Evolutionary conservation across 306 rosid genomes (phyloP).

Genomic region (Corylus heterophylla): DNA sequence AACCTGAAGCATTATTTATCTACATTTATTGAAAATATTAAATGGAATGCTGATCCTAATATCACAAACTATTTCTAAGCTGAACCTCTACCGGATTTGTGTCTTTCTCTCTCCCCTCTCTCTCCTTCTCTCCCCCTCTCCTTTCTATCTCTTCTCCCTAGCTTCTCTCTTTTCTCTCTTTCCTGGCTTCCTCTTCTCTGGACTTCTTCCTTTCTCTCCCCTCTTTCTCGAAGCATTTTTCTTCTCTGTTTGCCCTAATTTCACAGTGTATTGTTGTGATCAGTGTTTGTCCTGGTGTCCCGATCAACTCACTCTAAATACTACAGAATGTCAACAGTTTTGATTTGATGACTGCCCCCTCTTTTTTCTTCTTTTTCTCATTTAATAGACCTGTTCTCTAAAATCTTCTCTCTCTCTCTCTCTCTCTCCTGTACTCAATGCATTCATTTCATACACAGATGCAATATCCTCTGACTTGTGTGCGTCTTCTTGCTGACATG

Average conservation of each 20-base stretch:
- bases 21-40: slow-evolving; percentile 4
- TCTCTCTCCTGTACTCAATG: neutral
- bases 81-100: too few species aligned
- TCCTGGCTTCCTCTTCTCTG: too few species aligned
- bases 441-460: neutral
- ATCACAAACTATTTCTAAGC: neutral
- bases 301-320: neutral
- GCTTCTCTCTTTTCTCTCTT: too few species aligned
- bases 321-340: neutral
- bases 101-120: too few species aligned
- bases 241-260: too few species aligned
- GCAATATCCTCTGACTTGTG: neutral
- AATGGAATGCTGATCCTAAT: slow-evolving; percentile 15
- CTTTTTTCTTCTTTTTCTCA: neutral
- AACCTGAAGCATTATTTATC: slow-evolving; percentile 1
- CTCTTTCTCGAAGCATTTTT: too few species aligned
- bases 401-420: neutral
- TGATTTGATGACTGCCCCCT: neutral
- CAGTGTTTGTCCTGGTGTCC: too few species aligned
- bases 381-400: neutral
- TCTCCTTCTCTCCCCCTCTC: too few species aligned
- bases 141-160: too few species aligned
- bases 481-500: neutral
- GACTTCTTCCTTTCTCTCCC: too few species aligned
- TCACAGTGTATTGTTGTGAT: too few species aligned